Conservation (phyloP, 108 stramenopile genomes). For the Nannochloropsis salina region DNA sequence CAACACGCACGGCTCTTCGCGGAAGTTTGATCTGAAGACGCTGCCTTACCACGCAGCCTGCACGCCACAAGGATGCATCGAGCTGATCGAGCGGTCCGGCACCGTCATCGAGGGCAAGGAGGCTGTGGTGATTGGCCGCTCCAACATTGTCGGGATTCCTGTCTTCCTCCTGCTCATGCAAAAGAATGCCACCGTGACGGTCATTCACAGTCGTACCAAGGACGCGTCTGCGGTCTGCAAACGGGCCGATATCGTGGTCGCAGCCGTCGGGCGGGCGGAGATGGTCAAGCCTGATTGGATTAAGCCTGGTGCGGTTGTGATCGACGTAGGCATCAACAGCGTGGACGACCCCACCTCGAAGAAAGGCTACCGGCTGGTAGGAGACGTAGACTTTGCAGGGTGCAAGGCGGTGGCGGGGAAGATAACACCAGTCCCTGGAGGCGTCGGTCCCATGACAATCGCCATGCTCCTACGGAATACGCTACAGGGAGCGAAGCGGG, state of each 20-base stretch:
- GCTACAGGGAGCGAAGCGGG: slow-evolving; percentile 55
- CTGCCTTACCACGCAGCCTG: slow-evolving; percentile 56
- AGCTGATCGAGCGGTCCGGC: slow-evolving; percentile 76
- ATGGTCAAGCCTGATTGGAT: slow-evolving; percentile 80
- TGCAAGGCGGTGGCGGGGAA: slow-evolving; percentile 63
- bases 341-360: slow-evolving; percentile 55
- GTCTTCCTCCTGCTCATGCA: slow-evolving; percentile 75
- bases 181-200: slow-evolving; percentile 85
- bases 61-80: slow-evolving; percentile 81
- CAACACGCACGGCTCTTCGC: neutral
- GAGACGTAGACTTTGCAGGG: slow-evolving; percentile 81
- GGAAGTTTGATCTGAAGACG: slow-evolving; percentile 25
- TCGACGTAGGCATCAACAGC: slow-evolving; percentile 97
- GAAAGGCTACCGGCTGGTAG: slow-evolving; percentile 76
- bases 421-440: slow-evolving; percentile 92
- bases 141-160: slow-evolving; percentile 75
- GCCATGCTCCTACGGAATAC: slow-evolving; percentile 96
- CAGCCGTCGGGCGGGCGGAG: slow-evolving; percentile 80
- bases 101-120: slow-evolving; percentile 73
- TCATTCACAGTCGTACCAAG: slow-evolving; percentile 80
- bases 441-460: slow-evolving; percentile 99
- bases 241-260: slow-evolving; percentile 88
- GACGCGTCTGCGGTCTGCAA: slow-evolving; percentile 53
- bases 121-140: slow-evolving; percentile 92
- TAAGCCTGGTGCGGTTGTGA: slow-evolving; percentile 88